phyloP scores from a whole-genome alignment of 352 stramenopile species.

The Halophytophthora batemanensis region DNA sequence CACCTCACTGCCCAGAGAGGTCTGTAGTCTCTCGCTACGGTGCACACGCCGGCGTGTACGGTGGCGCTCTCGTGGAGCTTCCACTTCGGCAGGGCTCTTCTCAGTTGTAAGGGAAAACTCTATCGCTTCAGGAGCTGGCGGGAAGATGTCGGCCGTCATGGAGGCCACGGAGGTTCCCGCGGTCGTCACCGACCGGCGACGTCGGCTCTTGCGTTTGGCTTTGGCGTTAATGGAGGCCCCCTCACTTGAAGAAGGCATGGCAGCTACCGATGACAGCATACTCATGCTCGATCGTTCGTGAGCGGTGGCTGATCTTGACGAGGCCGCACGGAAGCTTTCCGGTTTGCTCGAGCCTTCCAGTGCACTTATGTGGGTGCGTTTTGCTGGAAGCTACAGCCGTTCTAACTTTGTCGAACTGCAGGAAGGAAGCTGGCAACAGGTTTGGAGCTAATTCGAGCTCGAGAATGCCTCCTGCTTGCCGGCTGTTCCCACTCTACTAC shows the following conservation, averaged over 20 bases:
- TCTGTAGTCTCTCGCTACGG: neutral
- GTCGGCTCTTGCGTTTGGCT: slow-evolving; percentile 25
- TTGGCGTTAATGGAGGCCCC: slow-evolving; percentile 4
- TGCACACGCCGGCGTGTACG: slow-evolving; percentile 4
- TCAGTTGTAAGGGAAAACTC: neutral
- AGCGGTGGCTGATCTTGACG: neutral
- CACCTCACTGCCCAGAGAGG: neutral
- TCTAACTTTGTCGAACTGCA: too few species aligned
- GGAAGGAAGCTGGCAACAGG: too few species aligned
- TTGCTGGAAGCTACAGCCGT: too few species aligned
- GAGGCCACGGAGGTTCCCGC: neutral
- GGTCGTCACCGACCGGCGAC: neutral
- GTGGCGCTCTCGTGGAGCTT: slow-evolving; percentile 7
- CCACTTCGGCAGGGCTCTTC: neutral
- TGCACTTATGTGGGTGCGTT: too few species aligned
- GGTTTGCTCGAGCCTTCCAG: too few species aligned
- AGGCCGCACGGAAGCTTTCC: too few species aligned
- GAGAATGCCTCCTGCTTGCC: too few species aligned
- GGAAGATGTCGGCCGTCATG: slow-evolving; percentile 2
- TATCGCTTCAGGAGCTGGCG: slow-evolving; percentile 2
- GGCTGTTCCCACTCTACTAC: too few species aligned
- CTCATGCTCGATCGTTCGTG: slow-evolving; percentile 6
- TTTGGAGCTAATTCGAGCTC: too few species aligned
- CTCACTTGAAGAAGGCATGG: slow-evolving; percentile 5
- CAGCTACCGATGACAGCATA: slow-evolving; percentile 10